Conservation (phyloP, 345 rosid genomes). For the Bruguiera gymnorhiza region DNA sequence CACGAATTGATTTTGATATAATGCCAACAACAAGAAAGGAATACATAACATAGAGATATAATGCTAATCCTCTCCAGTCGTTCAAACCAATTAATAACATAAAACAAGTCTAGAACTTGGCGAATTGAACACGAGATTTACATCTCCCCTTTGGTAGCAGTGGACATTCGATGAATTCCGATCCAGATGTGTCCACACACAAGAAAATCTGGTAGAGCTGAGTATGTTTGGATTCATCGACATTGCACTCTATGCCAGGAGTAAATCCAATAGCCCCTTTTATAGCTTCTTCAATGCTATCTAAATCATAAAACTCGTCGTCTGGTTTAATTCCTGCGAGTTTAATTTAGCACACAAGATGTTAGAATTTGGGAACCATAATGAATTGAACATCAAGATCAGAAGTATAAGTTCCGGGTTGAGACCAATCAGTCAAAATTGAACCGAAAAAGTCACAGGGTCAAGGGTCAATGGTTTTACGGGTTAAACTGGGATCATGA, state of each 20-base stretch:
- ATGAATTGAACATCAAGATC: no score
- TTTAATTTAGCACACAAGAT: background rate
- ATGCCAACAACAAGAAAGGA: background rate
- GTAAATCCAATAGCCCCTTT: slow-evolving; percentile 42
- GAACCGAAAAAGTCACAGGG: no score
- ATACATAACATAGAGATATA: background rate
- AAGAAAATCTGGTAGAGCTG: slow-evolving; percentile 57
- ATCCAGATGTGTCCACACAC: slow-evolving; percentile 68
- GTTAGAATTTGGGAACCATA: no score
- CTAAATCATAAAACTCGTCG: slow-evolving; percentile 45
- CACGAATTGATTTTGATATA: no score
- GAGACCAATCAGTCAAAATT: no score
- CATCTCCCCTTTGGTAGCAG: slow-evolving; percentile 42
- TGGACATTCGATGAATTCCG: slow-evolving; percentile 65
- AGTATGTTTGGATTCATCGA: slow-evolving; percentile 38
- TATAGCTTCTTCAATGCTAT: slow-evolving; percentile 43
- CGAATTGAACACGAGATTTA: slow-evolving; percentile 48
- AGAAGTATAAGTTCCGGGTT: no score
- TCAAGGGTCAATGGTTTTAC: no score
- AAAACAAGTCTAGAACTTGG: slow-evolving; percentile 42
- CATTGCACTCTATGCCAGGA: slow-evolving; percentile 62
- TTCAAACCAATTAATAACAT: background rate
- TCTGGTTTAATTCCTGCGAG: slow-evolving; percentile 56
- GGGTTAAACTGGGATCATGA: no score
- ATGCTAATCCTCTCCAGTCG: no score